phyloP scores from a whole-genome alignment of 2,329 filamentous ascomycete genomes.

The Aspergillus sp. region DNA sequence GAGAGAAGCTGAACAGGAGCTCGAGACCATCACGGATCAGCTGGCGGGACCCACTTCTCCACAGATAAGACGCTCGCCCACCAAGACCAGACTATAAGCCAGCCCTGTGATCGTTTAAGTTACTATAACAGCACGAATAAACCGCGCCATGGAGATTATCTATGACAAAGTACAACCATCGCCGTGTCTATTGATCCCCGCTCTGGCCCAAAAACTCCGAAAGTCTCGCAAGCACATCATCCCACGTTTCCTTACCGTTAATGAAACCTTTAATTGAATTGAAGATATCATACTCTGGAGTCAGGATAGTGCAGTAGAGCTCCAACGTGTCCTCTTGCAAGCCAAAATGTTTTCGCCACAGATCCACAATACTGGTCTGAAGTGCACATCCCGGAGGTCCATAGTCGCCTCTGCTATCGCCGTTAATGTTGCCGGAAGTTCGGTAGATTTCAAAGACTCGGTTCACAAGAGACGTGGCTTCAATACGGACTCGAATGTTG shows the following conservation, averaged over 20 bases:
- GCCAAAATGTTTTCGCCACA: slow-evolving; percentile 4
- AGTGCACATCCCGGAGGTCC: slow-evolving; percentile 1
- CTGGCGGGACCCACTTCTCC: background rate
- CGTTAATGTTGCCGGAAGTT: background rate
- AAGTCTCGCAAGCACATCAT: no score
- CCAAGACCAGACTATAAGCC: no score
- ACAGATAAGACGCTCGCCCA: no score
- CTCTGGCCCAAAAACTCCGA: no score
- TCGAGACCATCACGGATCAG: background rate
- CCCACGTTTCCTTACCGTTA: no score
- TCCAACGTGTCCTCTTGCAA: slow-evolving; percentile 4
- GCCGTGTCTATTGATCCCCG: no score
- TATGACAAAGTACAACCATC: no score
- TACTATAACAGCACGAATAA: no score
- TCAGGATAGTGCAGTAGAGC: slow-evolving; percentile 4
- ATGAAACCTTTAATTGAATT: no score
- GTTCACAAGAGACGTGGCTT: slow-evolving; percentile 4
- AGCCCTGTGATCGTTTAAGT: no score
- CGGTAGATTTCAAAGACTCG: slow-evolving; percentile 5
- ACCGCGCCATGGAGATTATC: no score
- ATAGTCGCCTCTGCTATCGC: slow-evolving; percentile 4
- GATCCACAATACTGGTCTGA: slow-evolving; percentile 2
- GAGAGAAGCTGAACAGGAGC: background rate
- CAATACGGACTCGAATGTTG: slow-evolving; percentile 2
- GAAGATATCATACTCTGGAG: background rate